These are phyloP conservation scores for Alternaria sp. DNA, from an alignment of 2,329 filamentous ascomycete species.

Conservation along the genomic window DNA sequence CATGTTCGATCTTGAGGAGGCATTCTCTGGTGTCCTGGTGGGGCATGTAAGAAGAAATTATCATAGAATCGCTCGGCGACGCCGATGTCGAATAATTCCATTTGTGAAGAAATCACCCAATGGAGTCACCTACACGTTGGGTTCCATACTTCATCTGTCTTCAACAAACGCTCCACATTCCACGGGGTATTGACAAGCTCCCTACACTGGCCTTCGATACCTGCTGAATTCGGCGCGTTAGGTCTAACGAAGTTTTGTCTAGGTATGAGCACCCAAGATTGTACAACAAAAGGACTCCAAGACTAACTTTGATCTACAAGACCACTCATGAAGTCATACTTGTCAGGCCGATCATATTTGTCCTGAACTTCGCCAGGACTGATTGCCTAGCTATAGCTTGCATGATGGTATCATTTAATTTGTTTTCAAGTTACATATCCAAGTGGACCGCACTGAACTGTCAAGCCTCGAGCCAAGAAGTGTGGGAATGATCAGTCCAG, in stretches of 20 bases:
- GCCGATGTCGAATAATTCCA: neutral
- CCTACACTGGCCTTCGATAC: neutral
- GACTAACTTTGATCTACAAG: no score
- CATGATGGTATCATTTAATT: no score
- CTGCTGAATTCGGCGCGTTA: neutral
- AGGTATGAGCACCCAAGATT: no score
- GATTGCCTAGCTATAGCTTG: no score
- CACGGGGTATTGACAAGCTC: neutral
- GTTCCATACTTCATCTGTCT: neutral
- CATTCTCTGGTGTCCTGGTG: neutral
- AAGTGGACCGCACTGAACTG: no score
- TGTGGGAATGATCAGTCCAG: no score
- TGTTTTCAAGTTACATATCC: no score
- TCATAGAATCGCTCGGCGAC: neutral
- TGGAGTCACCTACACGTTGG: neutral
- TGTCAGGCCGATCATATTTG: neutral
- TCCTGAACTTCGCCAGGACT: neutral
- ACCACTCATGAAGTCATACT: no score
- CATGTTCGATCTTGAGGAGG: neutral
- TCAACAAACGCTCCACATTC: neutral
- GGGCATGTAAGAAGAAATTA: neutral
- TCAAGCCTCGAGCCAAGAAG: no score
- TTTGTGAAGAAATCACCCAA: neutral
- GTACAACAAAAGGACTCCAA: no score
- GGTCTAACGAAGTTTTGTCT: neutral